Conservation (phyloP, 352 stramenopile species). For the Plasmopara halstedii region DNA sequence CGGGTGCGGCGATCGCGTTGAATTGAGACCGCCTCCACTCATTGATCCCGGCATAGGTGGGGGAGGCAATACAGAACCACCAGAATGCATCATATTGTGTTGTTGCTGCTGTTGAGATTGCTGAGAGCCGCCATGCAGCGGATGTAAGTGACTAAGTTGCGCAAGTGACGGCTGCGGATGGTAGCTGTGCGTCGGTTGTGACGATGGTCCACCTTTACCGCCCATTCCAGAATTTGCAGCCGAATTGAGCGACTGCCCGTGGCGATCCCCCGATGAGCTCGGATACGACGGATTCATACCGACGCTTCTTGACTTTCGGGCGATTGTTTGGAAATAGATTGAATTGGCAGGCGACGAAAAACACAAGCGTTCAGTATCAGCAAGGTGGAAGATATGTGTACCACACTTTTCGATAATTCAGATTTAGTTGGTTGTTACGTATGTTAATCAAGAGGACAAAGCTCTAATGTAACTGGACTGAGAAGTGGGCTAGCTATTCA, state of each 20-base stretch:
- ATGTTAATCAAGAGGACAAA: too few species aligned
- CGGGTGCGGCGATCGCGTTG: slow-evolving; percentile 56
- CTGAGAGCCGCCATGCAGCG: slow-evolving; percentile 52
- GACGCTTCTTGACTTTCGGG: slow-evolving; percentile 10
- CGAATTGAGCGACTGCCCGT: slow-evolving; percentile 39
- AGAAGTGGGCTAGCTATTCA: too few species aligned
- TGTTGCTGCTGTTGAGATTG: slow-evolving; percentile 20
- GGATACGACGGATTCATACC: slow-evolving; percentile 76
- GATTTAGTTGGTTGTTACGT: too few species aligned
- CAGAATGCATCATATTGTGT: slow-evolving; percentile 48
- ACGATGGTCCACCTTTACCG: slow-evolving; percentile 29
- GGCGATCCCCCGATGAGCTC: slow-evolving; percentile 55
- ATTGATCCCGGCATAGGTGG: slow-evolving; percentile 53
- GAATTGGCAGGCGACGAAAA: too few species aligned
- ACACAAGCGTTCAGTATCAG: too few species aligned
- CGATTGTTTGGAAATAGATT: slow-evolving; percentile 15
- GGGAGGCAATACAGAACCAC: slow-evolving; percentile 49
- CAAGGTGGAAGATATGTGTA: too few species aligned
- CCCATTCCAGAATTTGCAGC: slow-evolving; percentile 23
- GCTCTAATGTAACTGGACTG: too few species aligned
- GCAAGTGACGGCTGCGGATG: slow-evolving; percentile 59
- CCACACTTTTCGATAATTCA: too few species aligned
- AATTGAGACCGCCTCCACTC: slow-evolving; percentile 27
- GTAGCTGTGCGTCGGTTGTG: slow-evolving; percentile 42
- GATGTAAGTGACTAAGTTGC: slow-evolving; percentile 62